A percentile compares a stretch with the other conserved stretches of the same genome.
phyloP scores from a whole-genome alignment of 768 basidiomycete genomes.

The Phaffia tasmanica region DNA sequence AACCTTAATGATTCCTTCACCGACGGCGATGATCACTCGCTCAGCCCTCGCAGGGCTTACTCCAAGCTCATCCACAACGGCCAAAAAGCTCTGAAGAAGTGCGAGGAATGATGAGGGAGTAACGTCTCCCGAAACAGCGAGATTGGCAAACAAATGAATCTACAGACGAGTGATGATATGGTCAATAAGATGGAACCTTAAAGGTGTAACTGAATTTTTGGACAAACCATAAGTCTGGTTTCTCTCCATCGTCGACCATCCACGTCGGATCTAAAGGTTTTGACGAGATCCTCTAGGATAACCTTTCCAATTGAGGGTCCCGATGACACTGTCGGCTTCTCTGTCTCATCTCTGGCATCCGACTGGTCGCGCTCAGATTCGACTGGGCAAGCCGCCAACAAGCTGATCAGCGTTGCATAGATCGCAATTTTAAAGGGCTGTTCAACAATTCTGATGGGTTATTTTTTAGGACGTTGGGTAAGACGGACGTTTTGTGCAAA shows the following conservation, averaged over 20 bases:
- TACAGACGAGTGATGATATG: constrained; percentile 35
- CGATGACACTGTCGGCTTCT: constrained; percentile 12
- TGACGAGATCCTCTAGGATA: constrained; percentile 78
- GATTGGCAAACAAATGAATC: constrained; percentile 88
- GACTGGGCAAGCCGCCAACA: constrained; percentile 39
- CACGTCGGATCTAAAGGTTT: constrained; percentile 75
- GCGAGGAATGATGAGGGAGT: constrained; percentile 66
- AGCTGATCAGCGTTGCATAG: constrained; percentile 67
- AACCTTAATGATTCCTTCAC: constrained; percentile 34
- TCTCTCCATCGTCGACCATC: constrained; percentile 88
- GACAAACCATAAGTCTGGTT: constrained; percentile 48
- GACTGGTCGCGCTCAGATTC: neutral
- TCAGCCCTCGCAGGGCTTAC: constrained; percentile 47
- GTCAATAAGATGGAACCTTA: neutral
- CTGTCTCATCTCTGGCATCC: neutral
- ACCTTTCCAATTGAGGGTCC: constrained; percentile 50
- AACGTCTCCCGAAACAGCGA: constrained; percentile 60
- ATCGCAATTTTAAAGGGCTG: constrained; percentile 88
- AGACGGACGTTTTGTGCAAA: neutral
- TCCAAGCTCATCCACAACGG: constrained; percentile 79
- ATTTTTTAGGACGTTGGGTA: constrained; percentile 2
- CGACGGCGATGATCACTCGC: constrained; percentile 33
- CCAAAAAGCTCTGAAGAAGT: constrained; percentile 69
- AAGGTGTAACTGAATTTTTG: neutral
- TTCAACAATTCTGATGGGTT: constrained; percentile 48